Percentiles rank a stretch among this genome's conserved stretches.
Conservation (phyloP, 768 basidiomycete species). For the Amanita rubescens region DNA sequence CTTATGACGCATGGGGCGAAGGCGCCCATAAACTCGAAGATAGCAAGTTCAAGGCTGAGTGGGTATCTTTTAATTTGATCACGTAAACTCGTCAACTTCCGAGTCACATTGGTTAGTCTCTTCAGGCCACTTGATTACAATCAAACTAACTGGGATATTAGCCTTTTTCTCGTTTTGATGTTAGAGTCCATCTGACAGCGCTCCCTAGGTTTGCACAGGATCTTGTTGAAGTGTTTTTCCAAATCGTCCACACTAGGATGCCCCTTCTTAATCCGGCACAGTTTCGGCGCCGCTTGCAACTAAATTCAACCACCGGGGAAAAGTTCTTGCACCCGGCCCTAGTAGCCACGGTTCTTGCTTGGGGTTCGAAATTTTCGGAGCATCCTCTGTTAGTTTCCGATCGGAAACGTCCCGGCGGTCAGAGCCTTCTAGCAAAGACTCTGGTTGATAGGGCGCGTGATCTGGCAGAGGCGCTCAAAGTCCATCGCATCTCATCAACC, state of each 20-base stretch:
- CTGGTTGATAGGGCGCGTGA: slow-evolving; percentile 78
- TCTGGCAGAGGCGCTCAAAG: slow-evolving; percentile 80
- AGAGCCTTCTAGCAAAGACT: slow-evolving; percentile 71
- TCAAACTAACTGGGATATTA: slow-evolving; percentile 6
- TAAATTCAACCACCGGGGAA: slow-evolving; percentile 29
- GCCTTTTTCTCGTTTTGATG: slow-evolving; percentile 11
- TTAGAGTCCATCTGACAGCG: slow-evolving; percentile 11
- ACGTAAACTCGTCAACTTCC: slow-evolving; percentile 24
- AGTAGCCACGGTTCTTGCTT: slow-evolving; percentile 82
- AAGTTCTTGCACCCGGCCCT: slow-evolving; percentile 61
- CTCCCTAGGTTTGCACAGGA: slow-evolving; percentile 76
- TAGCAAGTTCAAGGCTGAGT: slow-evolving; percentile 78
- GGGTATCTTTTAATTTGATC: slow-evolving; percentile 35
- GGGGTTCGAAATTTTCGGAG: slow-evolving; percentile 92
- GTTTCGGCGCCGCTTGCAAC: slow-evolving; percentile 66
- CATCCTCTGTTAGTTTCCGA: slow-evolving; percentile 79
- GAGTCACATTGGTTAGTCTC: slow-evolving; percentile 4
- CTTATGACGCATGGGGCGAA: slow-evolving; percentile 70
- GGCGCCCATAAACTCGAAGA: slow-evolving; percentile 63
- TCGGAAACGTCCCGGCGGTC: slow-evolving; percentile 57
- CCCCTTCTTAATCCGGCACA: slow-evolving; percentile 81
- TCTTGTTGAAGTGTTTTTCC: slow-evolving; percentile 92
- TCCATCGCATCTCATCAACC: slow-evolving; percentile 69
- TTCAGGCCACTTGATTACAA: background rate
- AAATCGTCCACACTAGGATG: slow-evolving; percentile 82